phyloP scores from a whole-genome alignment of 768 basidiomycete species.

The Tylopilus subfusipes region DNA sequence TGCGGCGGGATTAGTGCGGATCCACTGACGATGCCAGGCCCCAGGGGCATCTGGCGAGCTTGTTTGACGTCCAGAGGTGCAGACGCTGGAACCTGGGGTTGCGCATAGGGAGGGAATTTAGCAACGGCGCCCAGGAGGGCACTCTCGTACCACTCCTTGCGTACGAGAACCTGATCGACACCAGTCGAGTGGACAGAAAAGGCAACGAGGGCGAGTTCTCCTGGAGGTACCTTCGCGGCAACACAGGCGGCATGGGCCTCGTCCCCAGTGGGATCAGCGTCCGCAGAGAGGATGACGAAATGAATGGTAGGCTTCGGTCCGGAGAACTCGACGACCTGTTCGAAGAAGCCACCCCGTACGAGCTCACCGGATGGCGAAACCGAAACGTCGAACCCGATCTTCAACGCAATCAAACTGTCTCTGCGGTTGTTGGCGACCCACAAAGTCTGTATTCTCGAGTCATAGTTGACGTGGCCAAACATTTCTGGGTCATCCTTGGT shows the following conservation, averaged over 20 bases:
- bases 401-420: slow-evolving; percentile 80
- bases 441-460: slow-evolving; percentile 78
- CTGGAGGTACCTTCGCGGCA: slow-evolving; percentile 72
- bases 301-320: slow-evolving; percentile 86
- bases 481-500: slow-evolving; percentile 72
- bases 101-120: slow-evolving; percentile 56
- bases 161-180: slow-evolving; percentile 83
- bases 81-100: slow-evolving; percentile 28
- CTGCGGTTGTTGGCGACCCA: slow-evolving; percentile 87
- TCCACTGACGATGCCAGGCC: slow-evolving; percentile 24
- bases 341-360: slow-evolving; percentile 60
- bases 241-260: slow-evolving; percentile 82
- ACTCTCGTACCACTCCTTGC: slow-evolving; percentile 81
- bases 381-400: slow-evolving; percentile 61
- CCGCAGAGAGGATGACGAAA: slow-evolving; percentile 82
- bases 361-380: slow-evolving; percentile 60
- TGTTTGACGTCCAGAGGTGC: slow-evolving; percentile 23
- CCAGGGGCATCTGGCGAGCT: slow-evolving; percentile 28
- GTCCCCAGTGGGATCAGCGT: slow-evolving; percentile 77
- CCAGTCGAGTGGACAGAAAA: slow-evolving; percentile 90
- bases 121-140: slow-evolving; percentile 53
- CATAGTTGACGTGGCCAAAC: slow-evolving; percentile 87
- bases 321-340: slow-evolving; percentile 79
- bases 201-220: slow-evolving; percentile 76
- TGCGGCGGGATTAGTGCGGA: slow-evolving; percentile 15